Evolutionary conservation across 2,329 filamentous ascomycete species (phyloP), one percentile per base, ranked within the genome.

Genomic region (Sphaceloma murrayae): DNA sequence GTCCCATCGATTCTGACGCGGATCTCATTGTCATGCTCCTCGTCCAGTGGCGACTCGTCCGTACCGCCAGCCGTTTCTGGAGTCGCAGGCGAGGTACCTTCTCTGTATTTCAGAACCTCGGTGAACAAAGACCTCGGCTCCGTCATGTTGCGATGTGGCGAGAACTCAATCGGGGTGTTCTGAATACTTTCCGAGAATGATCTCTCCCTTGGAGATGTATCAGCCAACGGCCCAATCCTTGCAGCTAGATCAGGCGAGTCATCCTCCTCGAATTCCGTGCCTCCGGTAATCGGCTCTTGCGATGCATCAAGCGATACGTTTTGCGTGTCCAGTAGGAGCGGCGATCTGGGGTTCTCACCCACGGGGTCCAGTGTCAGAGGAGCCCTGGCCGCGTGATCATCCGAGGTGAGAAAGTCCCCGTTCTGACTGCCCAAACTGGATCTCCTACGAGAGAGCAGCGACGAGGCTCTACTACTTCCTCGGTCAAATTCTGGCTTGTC

Each of bases 401-500:
- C 24, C 24, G 24, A 11, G 24, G 6, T 27, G 24, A 27, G 6
- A 6, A 40, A 29, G 6, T 40, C 36, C n/a, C 30, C 42, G 17
- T 26, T 14, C 13, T 29, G 30, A 17, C 42, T 45, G 19, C 42
- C 36, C 8, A 32, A 30, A 18, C 42, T 45, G 4, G 42, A 45
- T 2, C 42, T 33, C 7, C 42, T 24, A 6, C 42, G n/a, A n/a
- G n/a, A n/a, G n/a, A n/a, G n/a, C n/a, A n/a, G 16, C 16, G 42
- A 34, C 17, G 30, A 34, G 14, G 44, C 40, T 18, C 24, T 29
- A n/a, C 44, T 39, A 78, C 56, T 84, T 79, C 51, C 64, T 55
- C 34, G 52, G 48, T 57, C 54, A 22, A 36, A 45, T 5, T 36
- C 42, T n/a, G 40, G 29, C 13, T 68, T 82, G 56, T 85, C 82